phyloP scores from a whole-genome alignment of 139 green algal species.

The Zygnema cylindricum region DNA sequence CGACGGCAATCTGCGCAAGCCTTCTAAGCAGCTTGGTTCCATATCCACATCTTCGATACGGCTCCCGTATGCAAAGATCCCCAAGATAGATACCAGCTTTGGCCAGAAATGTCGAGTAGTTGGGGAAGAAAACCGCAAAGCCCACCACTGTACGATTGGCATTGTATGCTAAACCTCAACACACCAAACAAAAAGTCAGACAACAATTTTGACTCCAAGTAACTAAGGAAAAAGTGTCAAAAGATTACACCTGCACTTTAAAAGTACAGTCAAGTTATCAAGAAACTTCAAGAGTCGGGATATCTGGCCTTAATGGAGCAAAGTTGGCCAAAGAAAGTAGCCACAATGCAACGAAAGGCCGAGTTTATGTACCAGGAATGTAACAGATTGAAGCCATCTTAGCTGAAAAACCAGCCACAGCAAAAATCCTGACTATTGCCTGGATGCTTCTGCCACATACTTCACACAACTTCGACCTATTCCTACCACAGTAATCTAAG shows the following conservation, averaged over 20 bases:
- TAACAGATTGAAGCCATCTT: not conserved
- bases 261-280: not conserved
- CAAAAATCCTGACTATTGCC: not conserved
- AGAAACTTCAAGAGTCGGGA: not conserved
- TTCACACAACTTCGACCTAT: too few species aligned
- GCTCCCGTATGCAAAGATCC: constrained; percentile 27
- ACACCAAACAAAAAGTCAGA: not conserved
- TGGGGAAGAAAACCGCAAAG: constrained; percentile 36
- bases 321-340: not conserved
- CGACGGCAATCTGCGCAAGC: constrained; percentile 4
- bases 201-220: not conserved
- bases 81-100: constrained; percentile 33
- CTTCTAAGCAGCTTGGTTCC: constrained; percentile 38
- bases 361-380: not conserved
- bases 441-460: not conserved
- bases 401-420: not conserved
- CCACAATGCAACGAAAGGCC: not conserved
- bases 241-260: not conserved
- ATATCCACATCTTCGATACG: constrained; percentile 28
- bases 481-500: too few species aligned
- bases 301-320: not conserved
- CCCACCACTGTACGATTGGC: constrained; percentile 8
- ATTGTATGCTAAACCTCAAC: constrained; percentile 12
- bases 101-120: constrained; percentile 47
- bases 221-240: not conserved